Conservation (phyloP, 176 grass and related monocot genomes). For the Lolium rigidum region DNA sequence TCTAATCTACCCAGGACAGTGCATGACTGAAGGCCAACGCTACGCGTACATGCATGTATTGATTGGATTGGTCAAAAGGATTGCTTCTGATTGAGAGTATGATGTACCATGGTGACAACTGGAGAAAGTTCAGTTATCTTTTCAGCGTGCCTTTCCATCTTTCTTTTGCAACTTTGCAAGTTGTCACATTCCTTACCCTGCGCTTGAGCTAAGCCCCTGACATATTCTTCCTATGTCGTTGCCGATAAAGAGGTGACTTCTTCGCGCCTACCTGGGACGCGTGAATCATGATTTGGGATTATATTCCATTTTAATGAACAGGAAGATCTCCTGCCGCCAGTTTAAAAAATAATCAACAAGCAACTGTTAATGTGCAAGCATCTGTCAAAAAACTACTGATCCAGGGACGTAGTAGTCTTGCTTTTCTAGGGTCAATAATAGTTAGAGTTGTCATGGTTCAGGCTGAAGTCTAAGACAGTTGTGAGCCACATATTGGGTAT, state of each 20-base stretch:
- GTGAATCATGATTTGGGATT: constrained; percentile 1
- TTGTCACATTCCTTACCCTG: constrained; percentile 54
- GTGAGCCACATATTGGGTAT: constrained; percentile 30
- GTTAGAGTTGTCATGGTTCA: constrained; percentile 25
- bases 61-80: constrained; percentile 48
- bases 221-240: constrained; percentile 4
- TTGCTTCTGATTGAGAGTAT: constrained; percentile 53
- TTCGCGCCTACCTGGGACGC: constrained; percentile 8
- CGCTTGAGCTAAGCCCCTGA: constrained; percentile 10
- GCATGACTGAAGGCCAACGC: constrained; percentile 43
- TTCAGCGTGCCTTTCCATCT: constrained; percentile 38
- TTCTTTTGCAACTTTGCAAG: constrained; percentile 13
- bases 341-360: background rate
- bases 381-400: constrained; percentile 25
- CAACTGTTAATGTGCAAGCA: constrained; percentile 34
- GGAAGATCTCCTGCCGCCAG: background rate
- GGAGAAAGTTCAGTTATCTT: constrained; percentile 62
- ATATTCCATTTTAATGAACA: background rate
- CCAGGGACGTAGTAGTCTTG: constrained; percentile 36
- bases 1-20: constrained; percentile 17
- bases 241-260: background rate
- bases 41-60: constrained; percentile 19
- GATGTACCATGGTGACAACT: constrained; percentile 44
- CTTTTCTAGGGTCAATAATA: constrained; percentile 31
- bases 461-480: constrained; percentile 43